Conservation (phyloP, 2,329 filamentous ascomycete species). For the Truncatella angustata region DNA sequence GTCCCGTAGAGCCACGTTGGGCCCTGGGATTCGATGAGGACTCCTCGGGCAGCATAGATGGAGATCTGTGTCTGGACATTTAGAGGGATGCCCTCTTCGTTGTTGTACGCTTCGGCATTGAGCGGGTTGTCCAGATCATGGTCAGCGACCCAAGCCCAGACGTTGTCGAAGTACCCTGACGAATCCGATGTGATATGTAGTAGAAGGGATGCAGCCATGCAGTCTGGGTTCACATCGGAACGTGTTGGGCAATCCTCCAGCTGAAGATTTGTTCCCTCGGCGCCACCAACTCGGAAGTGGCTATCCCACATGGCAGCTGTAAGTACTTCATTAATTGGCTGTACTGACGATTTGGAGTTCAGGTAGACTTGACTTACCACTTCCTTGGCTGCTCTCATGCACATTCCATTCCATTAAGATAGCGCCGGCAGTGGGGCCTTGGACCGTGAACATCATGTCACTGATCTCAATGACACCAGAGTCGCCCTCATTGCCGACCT, state of each 20-base stretch:
- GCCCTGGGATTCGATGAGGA: neutral
- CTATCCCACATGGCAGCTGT: constrained; percentile 64
- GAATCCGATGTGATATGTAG: constrained; percentile 38
- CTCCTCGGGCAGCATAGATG: neutral
- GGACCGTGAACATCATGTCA: constrained; percentile 66
- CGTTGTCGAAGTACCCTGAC: constrained; percentile 48
- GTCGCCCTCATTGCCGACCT: constrained; percentile 63
- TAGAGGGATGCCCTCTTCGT: too few relatives aligned
- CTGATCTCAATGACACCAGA: constrained; percentile 65
- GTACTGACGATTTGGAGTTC: too few relatives aligned
- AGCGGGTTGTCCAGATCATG: constrained; percentile 34
- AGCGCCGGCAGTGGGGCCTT: constrained; percentile 65
- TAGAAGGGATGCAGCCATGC: neutral
- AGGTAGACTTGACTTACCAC: too few relatives aligned
- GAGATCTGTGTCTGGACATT: too few relatives aligned
- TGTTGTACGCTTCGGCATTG: neutral
- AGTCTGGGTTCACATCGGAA: neutral
- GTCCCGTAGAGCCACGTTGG: constrained; percentile 48
- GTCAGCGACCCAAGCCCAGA: constrained; percentile 68
- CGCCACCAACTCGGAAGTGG: constrained; percentile 72
- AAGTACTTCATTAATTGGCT: too few relatives aligned
- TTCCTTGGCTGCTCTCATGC: constrained; percentile 46
- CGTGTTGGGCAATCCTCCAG: neutral
- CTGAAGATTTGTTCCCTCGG: neutral
- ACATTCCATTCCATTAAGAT: constrained; percentile 75